These are phyloP conservation scores for Skeletonema marinoi DNA, from an alignment of 108 stramenopile species.

Conservation along the genomic window DNA sequence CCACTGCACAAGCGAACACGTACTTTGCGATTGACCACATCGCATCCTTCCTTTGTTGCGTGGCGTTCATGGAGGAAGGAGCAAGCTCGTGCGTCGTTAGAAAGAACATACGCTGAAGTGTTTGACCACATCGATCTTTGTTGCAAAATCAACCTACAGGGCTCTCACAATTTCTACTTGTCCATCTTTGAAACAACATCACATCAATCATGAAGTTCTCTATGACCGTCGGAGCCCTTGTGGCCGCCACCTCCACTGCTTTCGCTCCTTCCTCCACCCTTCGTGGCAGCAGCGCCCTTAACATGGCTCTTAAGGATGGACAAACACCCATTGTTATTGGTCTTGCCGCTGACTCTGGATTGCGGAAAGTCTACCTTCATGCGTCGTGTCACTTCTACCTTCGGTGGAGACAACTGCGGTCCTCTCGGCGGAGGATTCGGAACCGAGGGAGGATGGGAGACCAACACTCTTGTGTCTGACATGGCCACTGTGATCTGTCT, in stretches of 20 bases:
- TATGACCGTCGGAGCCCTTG: constrained; percentile 50
- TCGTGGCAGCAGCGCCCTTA: constrained; percentile 55
- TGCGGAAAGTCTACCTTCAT: constrained; percentile 99
- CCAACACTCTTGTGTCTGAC: constrained; percentile 97
- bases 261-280: constrained; percentile 64
- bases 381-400: constrained; percentile 96
- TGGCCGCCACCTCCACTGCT: constrained; percentile 60
- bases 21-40: too few species aligned
- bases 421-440: constrained; percentile 92
- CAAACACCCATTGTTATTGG: constrained; percentile 91
- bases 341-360: constrained; percentile 97
- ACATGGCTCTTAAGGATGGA: constrained; percentile 78
- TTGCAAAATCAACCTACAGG: neutral
- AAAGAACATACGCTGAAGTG: too few species aligned
- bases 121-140: neutral
- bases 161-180: constrained; percentile 1
- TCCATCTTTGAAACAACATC: neutral
- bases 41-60: too few species aligned
- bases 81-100: too few species aligned
- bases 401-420: constrained; percentile 94
- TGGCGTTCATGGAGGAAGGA: too few species aligned
- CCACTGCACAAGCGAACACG: too few species aligned
- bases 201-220: constrained; percentile 62
- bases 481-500: constrained; percentile 97
- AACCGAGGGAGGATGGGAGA: constrained; percentile 93